Percentiles rank a stretch among this genome's conserved stretches.
These are phyloP conservation scores for Wickerhamiella parazyma DNA, from an alignment of 805 yeast species.

Conservation along the genomic window DNA sequence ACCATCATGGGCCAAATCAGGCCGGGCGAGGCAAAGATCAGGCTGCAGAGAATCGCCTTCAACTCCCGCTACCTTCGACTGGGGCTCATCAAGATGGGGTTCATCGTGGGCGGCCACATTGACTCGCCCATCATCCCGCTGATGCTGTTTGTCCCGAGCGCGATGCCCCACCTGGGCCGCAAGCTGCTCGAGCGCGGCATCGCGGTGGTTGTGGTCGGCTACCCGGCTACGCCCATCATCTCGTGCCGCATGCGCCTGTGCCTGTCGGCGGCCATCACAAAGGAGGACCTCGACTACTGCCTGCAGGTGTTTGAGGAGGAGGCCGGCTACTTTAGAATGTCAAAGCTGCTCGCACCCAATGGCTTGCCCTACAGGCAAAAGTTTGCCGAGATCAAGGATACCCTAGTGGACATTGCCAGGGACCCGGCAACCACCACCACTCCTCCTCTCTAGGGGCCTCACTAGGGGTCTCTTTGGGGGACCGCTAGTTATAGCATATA, in stretches of 20 bases:
- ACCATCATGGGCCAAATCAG: constrained; percentile 69
- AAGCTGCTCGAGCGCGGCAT: constrained; percentile 64
- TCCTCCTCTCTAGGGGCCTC: neutral
- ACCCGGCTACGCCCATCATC: constrained; percentile 91
- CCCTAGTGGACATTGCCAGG: constrained; percentile 22
- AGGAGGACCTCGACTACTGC: constrained; percentile 68
- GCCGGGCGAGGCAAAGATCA: constrained; percentile 87
- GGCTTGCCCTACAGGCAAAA: constrained; percentile 12
- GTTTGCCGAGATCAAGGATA: constrained; percentile 21
- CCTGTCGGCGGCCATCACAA: constrained; percentile 80
- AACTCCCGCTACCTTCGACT: constrained; percentile 85
- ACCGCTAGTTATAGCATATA: too few relatives aligned
- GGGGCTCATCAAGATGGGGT: constrained; percentile 85
- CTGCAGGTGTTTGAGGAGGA: constrained; percentile 38
- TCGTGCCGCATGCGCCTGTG: constrained; percentile 87
- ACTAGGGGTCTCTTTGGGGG: too few relatives aligned
- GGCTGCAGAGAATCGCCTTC: constrained; percentile 87
- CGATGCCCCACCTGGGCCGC: constrained; percentile 86
- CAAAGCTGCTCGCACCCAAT: constrained; percentile 17
- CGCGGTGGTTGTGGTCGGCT: constrained; percentile 93
- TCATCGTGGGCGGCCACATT: constrained; percentile 86
- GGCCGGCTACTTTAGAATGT: constrained; percentile 32
- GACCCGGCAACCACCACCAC: constrained; percentile 13
- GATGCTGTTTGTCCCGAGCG: constrained; percentile 75
- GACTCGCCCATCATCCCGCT: constrained; percentile 95